A percentile compares a stretch with the other conserved stretches of the same genome.
These are phyloP conservation scores for Pisolithus thermaeus DNA, from an alignment of 1,284 basidiomycete genomes.

Conservation along the genomic window DNA sequence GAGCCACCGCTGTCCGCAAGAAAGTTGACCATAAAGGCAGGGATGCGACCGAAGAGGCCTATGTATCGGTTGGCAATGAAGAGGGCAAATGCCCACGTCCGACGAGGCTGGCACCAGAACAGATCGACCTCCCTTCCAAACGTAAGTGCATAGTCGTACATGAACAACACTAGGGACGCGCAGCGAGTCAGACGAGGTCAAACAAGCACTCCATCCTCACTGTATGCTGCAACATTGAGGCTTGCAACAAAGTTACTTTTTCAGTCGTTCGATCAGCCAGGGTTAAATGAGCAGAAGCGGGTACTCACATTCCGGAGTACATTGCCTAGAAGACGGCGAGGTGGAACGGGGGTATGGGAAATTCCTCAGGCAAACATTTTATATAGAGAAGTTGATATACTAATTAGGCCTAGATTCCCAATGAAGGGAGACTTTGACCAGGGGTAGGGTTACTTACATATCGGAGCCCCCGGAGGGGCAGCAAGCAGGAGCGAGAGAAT, in stretches of 20 bases:
- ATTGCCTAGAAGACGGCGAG: too few relatives aligned
- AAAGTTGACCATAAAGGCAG: not conserved
- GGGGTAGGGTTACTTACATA: not conserved
- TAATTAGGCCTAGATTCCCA: not conserved
- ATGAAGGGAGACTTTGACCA: not conserved
- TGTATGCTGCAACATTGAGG: slow-evolving; percentile 2
- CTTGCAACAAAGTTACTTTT: not conserved
- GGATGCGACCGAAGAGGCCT: slow-evolving; percentile 16
- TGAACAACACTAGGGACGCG: slow-evolving; percentile 26
- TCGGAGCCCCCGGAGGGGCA: too few relatives aligned
- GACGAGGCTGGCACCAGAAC: slow-evolving; percentile 27
- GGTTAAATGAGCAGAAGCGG: too few relatives aligned
- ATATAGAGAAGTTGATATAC: not conserved
- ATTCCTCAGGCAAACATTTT: not conserved
- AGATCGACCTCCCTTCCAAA: slow-evolving; percentile 29
- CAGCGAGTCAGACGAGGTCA: not conserved
- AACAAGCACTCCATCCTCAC: not conserved
- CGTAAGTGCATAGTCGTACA: slow-evolving; percentile 36
- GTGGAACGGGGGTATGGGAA: too few relatives aligned
- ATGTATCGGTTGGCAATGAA: slow-evolving; percentile 36
- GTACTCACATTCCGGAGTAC: too few relatives aligned
- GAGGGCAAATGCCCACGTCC: slow-evolving; percentile 26
- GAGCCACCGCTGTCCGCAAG: not conserved
- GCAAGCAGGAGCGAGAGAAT: too few relatives aligned
- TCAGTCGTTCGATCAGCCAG: not conserved